These are phyloP conservation scores for Ophiorrhiza pumila DNA, from an alignment of 257 asterid species.

Conservation along the genomic window DNA sequence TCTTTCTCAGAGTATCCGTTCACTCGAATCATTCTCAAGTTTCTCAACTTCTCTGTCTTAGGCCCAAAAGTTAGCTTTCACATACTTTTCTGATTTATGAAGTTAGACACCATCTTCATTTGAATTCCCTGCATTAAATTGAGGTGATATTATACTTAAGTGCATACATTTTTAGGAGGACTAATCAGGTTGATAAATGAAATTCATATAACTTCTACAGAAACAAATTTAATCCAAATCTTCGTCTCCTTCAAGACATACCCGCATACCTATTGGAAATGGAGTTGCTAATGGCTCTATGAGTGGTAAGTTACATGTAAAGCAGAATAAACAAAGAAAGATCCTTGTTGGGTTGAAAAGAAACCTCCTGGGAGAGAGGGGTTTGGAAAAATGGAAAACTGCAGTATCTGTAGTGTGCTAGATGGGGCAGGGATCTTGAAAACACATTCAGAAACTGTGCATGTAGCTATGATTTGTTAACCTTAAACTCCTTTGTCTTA, in stretches of 20 bases:
- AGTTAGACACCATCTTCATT: neutral
- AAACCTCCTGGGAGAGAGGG: neutral
- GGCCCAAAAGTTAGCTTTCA: neutral
- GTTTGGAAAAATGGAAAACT: neutral
- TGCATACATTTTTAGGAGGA: neutral
- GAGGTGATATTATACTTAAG: neutral
- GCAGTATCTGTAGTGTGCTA: neutral
- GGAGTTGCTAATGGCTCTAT: neutral
- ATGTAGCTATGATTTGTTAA: constrained; percentile 11
- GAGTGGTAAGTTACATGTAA: neutral
- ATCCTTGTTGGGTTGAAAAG: neutral
- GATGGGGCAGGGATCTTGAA: neutral
- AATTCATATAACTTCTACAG: neutral
- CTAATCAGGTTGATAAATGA: neutral
- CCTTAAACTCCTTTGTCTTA: constrained; percentile 19
- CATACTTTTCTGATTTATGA: neutral
- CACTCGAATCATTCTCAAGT: neutral
- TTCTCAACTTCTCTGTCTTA: neutral
- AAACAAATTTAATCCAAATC: neutral
- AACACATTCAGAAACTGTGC: neutral
- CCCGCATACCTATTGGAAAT: neutral
- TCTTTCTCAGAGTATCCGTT: too few relatives aligned
- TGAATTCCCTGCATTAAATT: neutral
- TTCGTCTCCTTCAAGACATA: neutral
- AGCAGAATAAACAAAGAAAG: too few relatives aligned